Evolutionary conservation across 2,329 filamentous ascomycete species (phyloP), one percentile per base, ranked within the genome.

Genomic region (Pseudofabraea citricarpa): DNA sequence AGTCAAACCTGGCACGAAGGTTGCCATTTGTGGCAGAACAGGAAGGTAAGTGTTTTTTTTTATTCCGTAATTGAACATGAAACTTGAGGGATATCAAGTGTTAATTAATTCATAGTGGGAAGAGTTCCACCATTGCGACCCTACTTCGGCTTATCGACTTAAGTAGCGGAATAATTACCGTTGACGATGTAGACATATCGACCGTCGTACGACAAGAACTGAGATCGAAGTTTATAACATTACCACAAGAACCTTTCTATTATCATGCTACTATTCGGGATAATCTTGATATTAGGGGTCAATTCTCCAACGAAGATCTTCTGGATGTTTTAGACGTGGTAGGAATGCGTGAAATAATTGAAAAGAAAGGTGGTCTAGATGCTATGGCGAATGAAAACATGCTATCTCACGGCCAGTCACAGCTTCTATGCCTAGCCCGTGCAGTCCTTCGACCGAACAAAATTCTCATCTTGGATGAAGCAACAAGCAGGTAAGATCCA

Each of bases 1-100:
- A 2, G 86, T 94, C 41, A 84, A 85, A 26, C 54, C 66, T 0
- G 71, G 72, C 0, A 62, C 71, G 47, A 74, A 72, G 27, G 60
- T 77, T 3, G 73, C 66, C 12, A 62, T 77, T 6, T 73, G 71
- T 39, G 74, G 74, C 4, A 69, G 73, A 1, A 74, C 70, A 6
- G 74, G 73, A 48, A 44, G 40, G 40, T 42, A 35, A 12, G 35
- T n/a, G 21, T 24, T 12, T 22, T 22, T 37, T 35, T 20, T 36
- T 10, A 37, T 15, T n/a, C n/a, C n/a, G n/a, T n/a, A n/a, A n/a
- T n/a, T n/a, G n/a, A n/a, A n/a, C n/a, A n/a, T n/a, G n/a, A n/a
- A n/a, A n/a, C n/a, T n/a, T n/a, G n/a, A n/a, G n/a, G n/a, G n/a
- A n/a, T n/a, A n/a, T n/a, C n/a, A n/a, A n/a, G n/a, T n/a, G n/a